Conservation (phyloP, 2,329 filamentous ascomycete species). For the Stagonosporopsis rhizophila region DNA sequence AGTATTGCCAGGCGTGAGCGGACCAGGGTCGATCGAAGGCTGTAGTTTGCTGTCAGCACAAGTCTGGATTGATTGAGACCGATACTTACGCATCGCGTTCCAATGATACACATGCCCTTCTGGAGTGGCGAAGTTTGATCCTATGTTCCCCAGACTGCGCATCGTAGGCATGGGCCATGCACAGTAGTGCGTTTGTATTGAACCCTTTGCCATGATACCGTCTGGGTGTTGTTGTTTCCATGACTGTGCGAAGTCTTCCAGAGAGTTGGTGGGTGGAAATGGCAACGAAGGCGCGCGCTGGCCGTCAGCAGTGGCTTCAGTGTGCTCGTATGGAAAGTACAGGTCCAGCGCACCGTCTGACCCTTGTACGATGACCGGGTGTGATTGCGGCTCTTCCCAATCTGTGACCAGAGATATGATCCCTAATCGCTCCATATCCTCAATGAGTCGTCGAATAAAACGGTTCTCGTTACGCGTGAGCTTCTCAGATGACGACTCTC, state of each 20-base stretch:
- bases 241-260: conserved; percentile 27
- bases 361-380: conserved; percentile 32
- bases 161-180: conserved; percentile 42
- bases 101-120: conserved; percentile 42
- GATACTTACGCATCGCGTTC: conserved; percentile 38
- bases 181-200: conserved; percentile 39
- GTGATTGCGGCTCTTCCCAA: conserved; percentile 33
- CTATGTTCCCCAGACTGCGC: conserved; percentile 29
- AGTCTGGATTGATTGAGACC: background rate
- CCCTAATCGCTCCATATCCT: conserved; percentile 39
- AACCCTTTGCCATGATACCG: conserved; percentile 38
- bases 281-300: conserved; percentile 24
- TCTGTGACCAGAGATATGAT: conserved; percentile 27
- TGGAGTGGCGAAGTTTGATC: conserved; percentile 34
- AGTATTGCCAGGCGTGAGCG: conserved; percentile 41
- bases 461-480: conserved; percentile 30
- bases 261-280: conserved; percentile 23
- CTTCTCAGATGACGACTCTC: conserved; percentile 4
- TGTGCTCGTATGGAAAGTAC: conserved; percentile 37
- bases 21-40: conserved; percentile 42
- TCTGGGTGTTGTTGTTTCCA: conserved; percentile 30
- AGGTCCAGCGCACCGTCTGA: conserved; percentile 34
- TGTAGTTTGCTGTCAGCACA: conserved; percentile 2
- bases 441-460: conserved; percentile 32
- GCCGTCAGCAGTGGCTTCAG: conserved; percentile 9